Conservation (phyloP, 225 moss, liverwort and hornwort species). For the Physcomitrellopsis africana region DNA sequence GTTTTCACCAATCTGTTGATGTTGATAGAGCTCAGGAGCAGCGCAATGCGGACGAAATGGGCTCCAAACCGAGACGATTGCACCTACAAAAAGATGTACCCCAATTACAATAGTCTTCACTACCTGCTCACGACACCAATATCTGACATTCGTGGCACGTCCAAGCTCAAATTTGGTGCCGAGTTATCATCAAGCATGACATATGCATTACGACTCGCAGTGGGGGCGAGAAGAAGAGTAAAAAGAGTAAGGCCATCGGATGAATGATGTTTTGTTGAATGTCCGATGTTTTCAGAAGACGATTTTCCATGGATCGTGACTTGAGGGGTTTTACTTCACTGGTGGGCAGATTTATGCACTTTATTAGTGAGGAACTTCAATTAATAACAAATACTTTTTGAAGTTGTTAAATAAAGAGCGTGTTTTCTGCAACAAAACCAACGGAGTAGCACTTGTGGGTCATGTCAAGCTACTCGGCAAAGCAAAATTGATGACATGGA, state of each 20-base stretch:
- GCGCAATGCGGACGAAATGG: not conserved
- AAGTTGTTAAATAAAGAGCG: too few relatives aligned
- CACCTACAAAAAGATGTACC: not conserved
- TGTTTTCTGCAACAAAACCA: too few relatives aligned
- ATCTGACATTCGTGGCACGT: not conserved
- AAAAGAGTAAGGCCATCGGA: not conserved
- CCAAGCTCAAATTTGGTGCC: constrained; percentile 18
- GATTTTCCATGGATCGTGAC: not conserved
- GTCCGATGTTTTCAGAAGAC: too few relatives aligned
- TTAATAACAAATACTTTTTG: too few relatives aligned
- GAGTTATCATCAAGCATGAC: not conserved
- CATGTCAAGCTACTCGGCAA: too few relatives aligned
- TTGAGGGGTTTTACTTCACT: too few relatives aligned
- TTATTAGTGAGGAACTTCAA: too few relatives aligned
- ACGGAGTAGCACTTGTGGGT: too few relatives aligned
- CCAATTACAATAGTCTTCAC: not conserved
- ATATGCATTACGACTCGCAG: not conserved
- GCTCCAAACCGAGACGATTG: not conserved
- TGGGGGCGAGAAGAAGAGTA: not conserved
- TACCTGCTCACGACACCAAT: not conserved
- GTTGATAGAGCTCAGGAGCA: not conserved
- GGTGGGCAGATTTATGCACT: too few relatives aligned
- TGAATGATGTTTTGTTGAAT: not conserved
- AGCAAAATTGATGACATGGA: too few relatives aligned
- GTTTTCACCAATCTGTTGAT: not conserved